A percentile compares a stretch with the other conserved stretches of the same genome.
These are phyloP conservation scores for Apiospora arundinis DNA, from an alignment of 2,329 filamentous ascomycete genomes.

Conservation along the genomic window DNA sequence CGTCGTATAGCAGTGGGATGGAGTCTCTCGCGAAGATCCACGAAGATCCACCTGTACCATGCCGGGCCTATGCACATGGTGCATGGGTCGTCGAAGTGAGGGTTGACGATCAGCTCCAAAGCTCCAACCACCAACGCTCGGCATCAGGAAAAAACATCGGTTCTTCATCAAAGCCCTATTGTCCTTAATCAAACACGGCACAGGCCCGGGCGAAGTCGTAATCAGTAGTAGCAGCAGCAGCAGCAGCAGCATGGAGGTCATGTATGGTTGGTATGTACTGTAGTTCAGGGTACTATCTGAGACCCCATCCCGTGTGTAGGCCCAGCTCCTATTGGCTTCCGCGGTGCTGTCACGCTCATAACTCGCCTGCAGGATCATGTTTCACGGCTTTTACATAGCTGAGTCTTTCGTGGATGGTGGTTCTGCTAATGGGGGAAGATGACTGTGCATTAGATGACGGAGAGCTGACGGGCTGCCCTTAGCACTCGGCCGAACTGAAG, in stretches of 20 bases:
- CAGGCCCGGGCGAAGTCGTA: neutral
- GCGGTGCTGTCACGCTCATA: constrained; percentile 11
- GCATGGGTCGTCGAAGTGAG: neutral
- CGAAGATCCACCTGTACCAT: neutral
- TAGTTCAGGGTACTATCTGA: neutral
- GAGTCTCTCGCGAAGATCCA: constrained; percentile 7
- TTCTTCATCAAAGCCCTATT: constrained; percentile 14
- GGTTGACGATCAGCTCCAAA: constrained; percentile 3
- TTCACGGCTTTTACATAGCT: constrained; percentile 12
- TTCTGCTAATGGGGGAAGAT: neutral
- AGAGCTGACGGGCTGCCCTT: neutral
- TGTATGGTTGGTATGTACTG: neutral
- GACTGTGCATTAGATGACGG: neutral
- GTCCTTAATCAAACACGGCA: constrained; percentile 8
- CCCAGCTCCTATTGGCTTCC: constrained; percentile 3
- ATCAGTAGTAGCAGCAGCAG: neutral
- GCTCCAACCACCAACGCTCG: neutral
- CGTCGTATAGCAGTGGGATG: constrained; percentile 13
- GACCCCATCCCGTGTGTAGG: neutral
- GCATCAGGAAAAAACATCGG: neutral
- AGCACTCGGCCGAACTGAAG: constrained; percentile 14
- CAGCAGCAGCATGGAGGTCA: too few relatives aligned
- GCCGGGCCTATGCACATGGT: constrained; percentile 10
- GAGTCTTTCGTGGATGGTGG: neutral
- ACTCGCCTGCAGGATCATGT: constrained; percentile 17